A percentile compares a stretch with the other conserved stretches of the same genome.
Conservation (phyloP, 192 early-diverging fungal species). For the Linnemannia schmuckeri region DNA sequence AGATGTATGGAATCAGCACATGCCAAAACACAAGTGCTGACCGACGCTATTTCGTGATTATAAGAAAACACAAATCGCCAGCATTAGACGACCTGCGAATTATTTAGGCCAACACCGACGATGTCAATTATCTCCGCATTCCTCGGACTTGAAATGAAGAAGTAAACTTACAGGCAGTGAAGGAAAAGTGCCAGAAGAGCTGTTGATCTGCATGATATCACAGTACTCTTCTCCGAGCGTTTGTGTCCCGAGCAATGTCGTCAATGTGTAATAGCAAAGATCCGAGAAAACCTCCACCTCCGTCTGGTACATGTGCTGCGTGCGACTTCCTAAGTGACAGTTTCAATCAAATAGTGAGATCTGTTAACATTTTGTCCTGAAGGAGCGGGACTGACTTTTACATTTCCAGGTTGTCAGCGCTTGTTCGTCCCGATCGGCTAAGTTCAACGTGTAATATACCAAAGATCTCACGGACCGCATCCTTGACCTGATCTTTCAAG, state of each 20-base stretch:
- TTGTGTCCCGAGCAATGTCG: constrained; percentile 81
- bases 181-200: constrained; percentile 64
- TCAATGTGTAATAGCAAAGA: constrained; percentile 80
- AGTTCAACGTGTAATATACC: constrained; percentile 57
- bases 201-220: constrained; percentile 82
- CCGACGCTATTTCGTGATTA: constrained; percentile 54
- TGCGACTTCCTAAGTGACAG: constrained; percentile 63
- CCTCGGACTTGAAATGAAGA: background rate
- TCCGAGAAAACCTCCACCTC: constrained; percentile 73
- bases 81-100: background rate
- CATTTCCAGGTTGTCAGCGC: background rate
- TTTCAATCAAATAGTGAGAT: background rate
- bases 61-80: constrained; percentile 31
- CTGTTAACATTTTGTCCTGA: background rate
- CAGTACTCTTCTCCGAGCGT: constrained; percentile 98
- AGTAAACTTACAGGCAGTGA: constrained; percentile 51
- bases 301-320: constrained; percentile 72
- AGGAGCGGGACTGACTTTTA: background rate
- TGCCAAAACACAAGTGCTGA: constrained; percentile 59
- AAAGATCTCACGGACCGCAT: constrained; percentile 70
- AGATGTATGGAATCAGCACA: constrained; percentile 60
- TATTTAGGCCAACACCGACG: background rate
- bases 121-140: background rate
- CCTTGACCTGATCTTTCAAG: constrained; percentile 72
- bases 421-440: background rate